phyloP scores from a whole-genome alignment of 345 rosid genomes.

The Acer yangbiense region DNA sequence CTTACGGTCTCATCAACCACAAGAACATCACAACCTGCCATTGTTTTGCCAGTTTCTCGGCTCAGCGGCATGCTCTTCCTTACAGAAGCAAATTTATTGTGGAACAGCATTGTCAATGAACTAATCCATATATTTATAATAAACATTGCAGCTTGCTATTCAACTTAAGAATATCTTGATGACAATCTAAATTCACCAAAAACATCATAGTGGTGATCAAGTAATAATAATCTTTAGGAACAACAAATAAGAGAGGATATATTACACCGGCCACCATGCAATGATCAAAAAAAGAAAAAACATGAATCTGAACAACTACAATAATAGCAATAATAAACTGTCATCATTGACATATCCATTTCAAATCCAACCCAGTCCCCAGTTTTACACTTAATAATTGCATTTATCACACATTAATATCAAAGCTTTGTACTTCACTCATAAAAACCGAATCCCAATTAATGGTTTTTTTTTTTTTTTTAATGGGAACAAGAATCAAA shows the following conservation, averaged over 20 bases:
- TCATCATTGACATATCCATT: not conserved
- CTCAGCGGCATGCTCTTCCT: no score
- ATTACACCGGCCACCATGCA: not conserved
- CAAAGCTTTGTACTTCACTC: conserved; percentile 12
- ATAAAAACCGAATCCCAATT: conserved; percentile 22
- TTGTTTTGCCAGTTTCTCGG: no score
- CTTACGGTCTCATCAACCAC: no score
- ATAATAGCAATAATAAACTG: not conserved
- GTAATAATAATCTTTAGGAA: not conserved
- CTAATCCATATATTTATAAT: no score
- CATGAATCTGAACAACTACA: no score
- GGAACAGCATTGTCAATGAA: no score
- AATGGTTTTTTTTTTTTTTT: conserved; percentile 7
- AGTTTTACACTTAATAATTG: conserved; percentile 6
- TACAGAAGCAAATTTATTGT: no score
- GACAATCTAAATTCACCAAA: not conserved
- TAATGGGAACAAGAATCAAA: conserved; percentile 28
- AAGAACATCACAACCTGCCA: no score
- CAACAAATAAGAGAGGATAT: not conserved
- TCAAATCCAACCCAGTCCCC: not conserved
- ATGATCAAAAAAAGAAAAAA: not conserved
- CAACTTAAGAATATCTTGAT: no score
- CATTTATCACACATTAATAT: not conserved
- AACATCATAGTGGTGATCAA: no score
- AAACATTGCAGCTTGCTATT: no score